phyloP scores from a whole-genome alignment of 805 yeast species.

The Candida germanica region DNA sequence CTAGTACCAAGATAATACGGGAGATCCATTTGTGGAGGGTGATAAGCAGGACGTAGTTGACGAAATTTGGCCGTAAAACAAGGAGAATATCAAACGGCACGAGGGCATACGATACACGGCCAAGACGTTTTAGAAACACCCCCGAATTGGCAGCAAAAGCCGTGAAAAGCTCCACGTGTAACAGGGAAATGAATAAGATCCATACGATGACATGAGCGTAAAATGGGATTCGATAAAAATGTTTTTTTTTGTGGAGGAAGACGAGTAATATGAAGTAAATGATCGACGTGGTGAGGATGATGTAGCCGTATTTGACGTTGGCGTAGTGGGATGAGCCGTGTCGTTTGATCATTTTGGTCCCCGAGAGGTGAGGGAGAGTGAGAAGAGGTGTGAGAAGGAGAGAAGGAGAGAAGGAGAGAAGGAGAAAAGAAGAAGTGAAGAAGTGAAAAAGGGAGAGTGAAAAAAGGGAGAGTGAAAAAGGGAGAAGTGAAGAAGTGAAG shows the following conservation, averaged over 20 bases:
- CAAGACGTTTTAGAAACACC: conserved; percentile 50
- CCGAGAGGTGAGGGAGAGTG: too few species aligned
- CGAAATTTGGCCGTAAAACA: conserved; percentile 51
- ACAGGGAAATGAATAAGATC: conserved; percentile 1
- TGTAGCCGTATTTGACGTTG: conserved; percentile 61
- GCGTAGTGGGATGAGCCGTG: conserved; percentile 51
- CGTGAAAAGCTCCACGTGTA: conserved; percentile 1
- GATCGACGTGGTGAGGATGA: conserved; percentile 41
- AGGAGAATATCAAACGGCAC: conserved; percentile 57
- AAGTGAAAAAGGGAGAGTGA: not conserved
- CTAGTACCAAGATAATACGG: conserved; percentile 47
- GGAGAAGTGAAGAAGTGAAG: too few species aligned
- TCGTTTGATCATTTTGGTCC: too few species aligned
- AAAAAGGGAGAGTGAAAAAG: too few species aligned
- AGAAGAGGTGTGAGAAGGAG: conserved; percentile 1
- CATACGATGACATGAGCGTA: conserved; percentile 2
- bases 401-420: not conserved
- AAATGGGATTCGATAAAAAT: conserved; percentile 1
- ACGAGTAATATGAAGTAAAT: conserved; percentile 23
- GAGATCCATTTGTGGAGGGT: conserved; percentile 72
- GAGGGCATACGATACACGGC: conserved; percentile 57
- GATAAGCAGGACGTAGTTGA: conserved; percentile 49
- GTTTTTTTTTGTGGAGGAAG: not conserved
- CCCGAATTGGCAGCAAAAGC: conserved; percentile 16
- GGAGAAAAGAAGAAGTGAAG: not conserved